These are phyloP conservation scores for Ettlia oleoabundans DNA, from an alignment of 139 green algal genomes.

Conservation along the genomic window DNA sequence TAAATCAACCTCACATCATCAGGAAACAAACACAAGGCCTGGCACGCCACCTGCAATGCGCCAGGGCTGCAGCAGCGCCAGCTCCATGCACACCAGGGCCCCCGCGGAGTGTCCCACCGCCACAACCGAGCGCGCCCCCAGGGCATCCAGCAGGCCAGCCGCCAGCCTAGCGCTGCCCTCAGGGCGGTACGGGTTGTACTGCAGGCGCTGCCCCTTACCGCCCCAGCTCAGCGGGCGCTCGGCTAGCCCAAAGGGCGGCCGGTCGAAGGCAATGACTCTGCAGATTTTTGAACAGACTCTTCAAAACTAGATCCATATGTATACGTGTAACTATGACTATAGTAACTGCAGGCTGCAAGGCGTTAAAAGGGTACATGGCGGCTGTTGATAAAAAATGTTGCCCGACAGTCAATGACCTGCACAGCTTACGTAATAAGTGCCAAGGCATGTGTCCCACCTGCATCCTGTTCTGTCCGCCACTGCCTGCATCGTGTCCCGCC, in stretches of 20 bases:
- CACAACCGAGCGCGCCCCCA: constrained; percentile 44
- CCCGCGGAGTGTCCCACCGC: constrained; percentile 70
- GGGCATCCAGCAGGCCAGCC: constrained; percentile 40
- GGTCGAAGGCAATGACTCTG: constrained; percentile 69
- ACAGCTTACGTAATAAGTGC: not conserved
- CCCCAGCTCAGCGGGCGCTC: constrained; percentile 59
- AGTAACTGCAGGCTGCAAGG: too few species aligned
- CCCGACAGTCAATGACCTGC: not conserved
- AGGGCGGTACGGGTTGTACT: constrained; percentile 65
- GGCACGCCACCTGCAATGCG: too few species aligned
- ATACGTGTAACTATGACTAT: too few species aligned
- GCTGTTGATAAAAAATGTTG: not conserved
- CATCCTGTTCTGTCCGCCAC: constrained; percentile 38
- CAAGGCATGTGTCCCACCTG: not conserved
- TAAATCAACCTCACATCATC: too few species aligned
- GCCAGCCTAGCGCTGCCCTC: constrained; percentile 26
- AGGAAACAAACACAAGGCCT: too few species aligned
- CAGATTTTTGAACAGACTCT: too few species aligned
- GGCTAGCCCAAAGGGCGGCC: constrained; percentile 73
- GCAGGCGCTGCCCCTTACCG: constrained; percentile 9
- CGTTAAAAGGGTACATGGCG: too few species aligned
- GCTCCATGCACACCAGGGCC: constrained; percentile 48
- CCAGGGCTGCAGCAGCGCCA: constrained; percentile 45
- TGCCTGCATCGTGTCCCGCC: constrained; percentile 46
- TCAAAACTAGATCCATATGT: too few species aligned